Conservation (phyloP, 1,284 basidiomycete species). For the Ganoderma boninense region DNA sequence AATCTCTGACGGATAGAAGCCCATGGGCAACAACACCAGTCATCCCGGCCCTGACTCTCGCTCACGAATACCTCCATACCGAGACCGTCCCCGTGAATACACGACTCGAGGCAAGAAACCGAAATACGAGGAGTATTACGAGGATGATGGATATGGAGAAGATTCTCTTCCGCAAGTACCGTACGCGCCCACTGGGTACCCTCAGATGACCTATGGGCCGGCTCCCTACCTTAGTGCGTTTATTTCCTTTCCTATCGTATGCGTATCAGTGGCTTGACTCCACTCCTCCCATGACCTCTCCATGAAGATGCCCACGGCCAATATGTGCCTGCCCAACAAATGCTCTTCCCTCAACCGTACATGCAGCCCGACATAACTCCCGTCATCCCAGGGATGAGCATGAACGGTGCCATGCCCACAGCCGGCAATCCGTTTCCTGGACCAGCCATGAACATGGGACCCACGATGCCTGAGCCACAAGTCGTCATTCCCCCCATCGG, state of each 20-base stretch:
- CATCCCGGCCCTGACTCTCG: slow-evolving; percentile 19
- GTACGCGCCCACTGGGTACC: slow-evolving; percentile 5
- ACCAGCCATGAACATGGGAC: slow-evolving; percentile 27
- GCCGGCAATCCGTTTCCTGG: slow-evolving; percentile 29
- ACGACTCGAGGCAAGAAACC: slow-evolving; percentile 11
- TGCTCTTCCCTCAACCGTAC: slow-evolving; percentile 8
- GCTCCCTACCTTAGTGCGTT: slow-evolving; percentile 11
- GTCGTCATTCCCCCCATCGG: slow-evolving; percentile 16
- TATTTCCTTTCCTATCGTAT: not conserved
- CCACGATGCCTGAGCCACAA: slow-evolving; percentile 19
- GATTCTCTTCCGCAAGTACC: slow-evolving; percentile 2
- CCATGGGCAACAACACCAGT: slow-evolving; percentile 32
- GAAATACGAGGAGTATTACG: slow-evolving; percentile 19
- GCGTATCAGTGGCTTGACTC: not conserved
- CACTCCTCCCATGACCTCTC: not conserved
- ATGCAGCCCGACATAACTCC: slow-evolving; percentile 16
- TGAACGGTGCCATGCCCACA: slow-evolving; percentile 26
- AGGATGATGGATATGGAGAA: slow-evolving; percentile 4
- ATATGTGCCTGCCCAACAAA: not conserved
- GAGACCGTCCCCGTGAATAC: slow-evolving; percentile 14
- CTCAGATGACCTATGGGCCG: slow-evolving; percentile 6
- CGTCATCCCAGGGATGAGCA: slow-evolving; percentile 19
- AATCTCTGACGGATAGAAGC: slow-evolving; percentile 12
- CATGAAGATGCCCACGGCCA: not conserved
- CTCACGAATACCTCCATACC: slow-evolving; percentile 14